These are phyloP conservation scores for Phytophthora brassicae DNA, from an alignment of 352 stramenopile species.

Conservation along the genomic window DNA sequence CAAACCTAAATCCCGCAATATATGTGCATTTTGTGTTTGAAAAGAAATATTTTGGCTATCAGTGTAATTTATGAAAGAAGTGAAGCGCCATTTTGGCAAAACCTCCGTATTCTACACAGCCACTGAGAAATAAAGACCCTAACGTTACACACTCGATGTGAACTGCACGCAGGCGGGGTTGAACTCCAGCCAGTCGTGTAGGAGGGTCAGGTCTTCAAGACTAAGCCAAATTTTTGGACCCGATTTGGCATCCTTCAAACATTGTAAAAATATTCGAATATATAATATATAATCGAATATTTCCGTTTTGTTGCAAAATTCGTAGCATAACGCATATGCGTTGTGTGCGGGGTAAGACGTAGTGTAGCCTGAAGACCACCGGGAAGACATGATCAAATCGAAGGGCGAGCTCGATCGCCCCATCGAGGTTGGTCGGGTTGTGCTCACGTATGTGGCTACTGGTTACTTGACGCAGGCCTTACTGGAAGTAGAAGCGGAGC, in stretches of 20 bases:
- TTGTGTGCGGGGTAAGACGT: no score
- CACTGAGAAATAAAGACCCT: background rate
- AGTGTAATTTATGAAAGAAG: background rate
- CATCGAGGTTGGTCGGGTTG: no score
- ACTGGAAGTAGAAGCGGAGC: no score
- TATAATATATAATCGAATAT: constrained; percentile 6
- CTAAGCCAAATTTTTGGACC: constrained; percentile 1
- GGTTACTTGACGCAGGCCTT: no score
- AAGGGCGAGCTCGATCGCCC: no score
- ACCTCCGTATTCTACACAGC: background rate
- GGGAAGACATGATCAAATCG: no score
- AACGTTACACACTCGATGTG: background rate
- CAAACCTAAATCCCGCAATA: no score
- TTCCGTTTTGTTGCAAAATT: background rate
- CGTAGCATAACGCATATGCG: background rate
- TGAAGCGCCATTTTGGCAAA: background rate
- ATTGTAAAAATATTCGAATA: background rate
- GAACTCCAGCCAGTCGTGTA: background rate
- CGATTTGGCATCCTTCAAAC: background rate
- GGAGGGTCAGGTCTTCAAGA: constrained; percentile 10
- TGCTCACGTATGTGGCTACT: no score
- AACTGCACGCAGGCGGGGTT: constrained; percentile 5
- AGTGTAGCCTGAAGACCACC: no score
- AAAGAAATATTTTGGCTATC: background rate
- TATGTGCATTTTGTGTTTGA: background rate